Base-by-base conservation (phyloP, 2,329 filamentous ascomycete genomes). In the Paradendryphiella salina region DNA sequence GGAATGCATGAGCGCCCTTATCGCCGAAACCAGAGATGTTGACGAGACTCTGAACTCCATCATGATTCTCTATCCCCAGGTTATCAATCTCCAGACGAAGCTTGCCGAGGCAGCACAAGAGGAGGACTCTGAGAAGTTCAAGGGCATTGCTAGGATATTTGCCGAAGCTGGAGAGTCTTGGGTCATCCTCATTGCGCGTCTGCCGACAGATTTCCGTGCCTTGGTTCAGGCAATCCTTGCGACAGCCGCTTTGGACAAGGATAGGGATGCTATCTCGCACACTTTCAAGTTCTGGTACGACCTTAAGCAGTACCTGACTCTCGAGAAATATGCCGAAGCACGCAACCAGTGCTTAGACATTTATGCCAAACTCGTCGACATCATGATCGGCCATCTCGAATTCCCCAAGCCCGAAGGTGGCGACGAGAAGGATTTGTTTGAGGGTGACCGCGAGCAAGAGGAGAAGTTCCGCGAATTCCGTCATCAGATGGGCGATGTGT, bases 201-300 rank as follows among this genome's bases (percentile, higher is more conserved):
- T 96, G 64, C 90, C 94, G 0, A 73, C 77, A 11, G 85, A 92
- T 42, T 97, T 97, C 77, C 83, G 89, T 32, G 85, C 84, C 9
- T 80, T 99, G 4, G 93, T 99, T 9, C 91, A 96, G 65, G 85
- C 88, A 5, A 85, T 99, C 13, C 81, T 97, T n/a, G 92, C 97
- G 75, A 96, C 91, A 67, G 92, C 90, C 54, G 84, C 88, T 9
- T 83, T 88, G 60, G 94, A 99, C 72, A 86, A 85, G 70, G 93
- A 96, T 46, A 85, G 88, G 55, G 94, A 99, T 60, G 90, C 92
- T 4, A 91, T 99, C 57, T 89, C 90, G 46, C 85, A 94, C 65
- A 99, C 95, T 0, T 99, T 99, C 75, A 85, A 85, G 61, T 97
- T 99, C 77, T 99, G 94, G 94, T 97, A 95, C 71, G 94, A 99